These are phyloP conservation scores for Mytilinidion resinicola DNA, from an alignment of 495 filamentous ascomycete genomes.

Conservation along the genomic window DNA sequence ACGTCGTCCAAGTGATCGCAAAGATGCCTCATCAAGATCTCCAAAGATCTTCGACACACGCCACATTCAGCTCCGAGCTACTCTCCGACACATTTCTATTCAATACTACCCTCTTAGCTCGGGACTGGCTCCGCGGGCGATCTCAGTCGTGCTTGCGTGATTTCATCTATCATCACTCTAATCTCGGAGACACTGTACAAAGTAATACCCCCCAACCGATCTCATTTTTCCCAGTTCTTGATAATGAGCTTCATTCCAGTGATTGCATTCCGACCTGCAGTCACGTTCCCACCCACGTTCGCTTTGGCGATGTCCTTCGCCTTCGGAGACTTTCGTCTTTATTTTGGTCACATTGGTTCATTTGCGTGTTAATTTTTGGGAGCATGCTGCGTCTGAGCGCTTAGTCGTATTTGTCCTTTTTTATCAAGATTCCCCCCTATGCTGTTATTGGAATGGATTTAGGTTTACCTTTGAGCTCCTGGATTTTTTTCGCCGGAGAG, in stretches of 20 bases:
- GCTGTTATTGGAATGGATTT: background rate
- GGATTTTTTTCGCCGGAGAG: background rate
- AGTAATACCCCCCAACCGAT: background rate
- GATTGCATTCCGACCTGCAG: background rate
- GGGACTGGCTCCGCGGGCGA: constrained; percentile 1
- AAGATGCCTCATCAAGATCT: too few species aligned
- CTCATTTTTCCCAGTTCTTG: background rate
- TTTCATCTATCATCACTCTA: background rate
- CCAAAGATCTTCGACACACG: too few species aligned
- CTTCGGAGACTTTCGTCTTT: background rate
- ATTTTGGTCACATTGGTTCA: background rate
- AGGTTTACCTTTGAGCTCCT: too few species aligned
- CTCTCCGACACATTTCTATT: background rate
- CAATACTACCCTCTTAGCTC: background rate
- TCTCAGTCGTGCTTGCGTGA: background rate
- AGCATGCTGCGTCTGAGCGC: background rate
- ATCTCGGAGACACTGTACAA: background rate
- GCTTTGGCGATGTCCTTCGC: background rate
- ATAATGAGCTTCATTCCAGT: background rate
- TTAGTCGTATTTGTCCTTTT: background rate
- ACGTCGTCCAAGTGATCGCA: too few species aligned
- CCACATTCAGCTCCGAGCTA: too few species aligned
- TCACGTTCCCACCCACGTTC: background rate
- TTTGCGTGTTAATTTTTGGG: background rate
- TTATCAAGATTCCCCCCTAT: constrained; percentile 17